Percentiles rank a stretch among this genome's conserved stretches.
These are phyloP conservation scores for Chaetomidium leptoderma DNA, from an alignment of 495 filamentous ascomycete genomes.

Conservation along the genomic window DNA sequence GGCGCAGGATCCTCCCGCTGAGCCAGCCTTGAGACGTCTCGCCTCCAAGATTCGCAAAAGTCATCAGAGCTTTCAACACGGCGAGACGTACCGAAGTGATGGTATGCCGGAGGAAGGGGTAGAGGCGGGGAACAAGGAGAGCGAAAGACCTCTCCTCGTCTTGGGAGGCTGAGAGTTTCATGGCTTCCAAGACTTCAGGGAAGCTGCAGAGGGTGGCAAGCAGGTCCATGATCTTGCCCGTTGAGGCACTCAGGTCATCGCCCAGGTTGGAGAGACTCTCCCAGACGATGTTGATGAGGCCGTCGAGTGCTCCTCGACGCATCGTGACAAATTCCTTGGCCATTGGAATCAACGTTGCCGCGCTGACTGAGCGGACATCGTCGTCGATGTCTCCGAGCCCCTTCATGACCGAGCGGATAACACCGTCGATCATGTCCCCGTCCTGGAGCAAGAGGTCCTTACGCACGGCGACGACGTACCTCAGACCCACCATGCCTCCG, in stretches of 20 bases:
- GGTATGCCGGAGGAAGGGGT: conserved; percentile 93
- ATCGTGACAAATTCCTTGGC: conserved; percentile 87
- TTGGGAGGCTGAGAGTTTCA: conserved; percentile 81
- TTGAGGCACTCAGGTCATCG: conserved; percentile 94
- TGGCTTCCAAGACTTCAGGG: conserved; percentile 84
- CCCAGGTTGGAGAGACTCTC: conserved; percentile 91
- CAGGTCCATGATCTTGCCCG: conserved; percentile 95
- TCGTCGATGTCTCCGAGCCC: conserved; percentile 87
- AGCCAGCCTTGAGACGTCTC: conserved; percentile 86
- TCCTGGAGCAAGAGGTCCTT: conserved; percentile 85
- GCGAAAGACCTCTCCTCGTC: conserved; percentile 85
- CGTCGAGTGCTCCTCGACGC: conserved; percentile 67
- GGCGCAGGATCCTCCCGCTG: conserved; percentile 77
- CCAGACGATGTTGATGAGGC: conserved; percentile 92
- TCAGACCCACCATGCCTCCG: conserved; percentile 92
- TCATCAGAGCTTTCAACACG: conserved; percentile 86
- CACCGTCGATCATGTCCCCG: conserved; percentile 81
- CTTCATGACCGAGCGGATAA: conserved; percentile 88
- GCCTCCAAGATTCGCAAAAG: conserved; percentile 81
- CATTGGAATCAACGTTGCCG: conserved; percentile 91
- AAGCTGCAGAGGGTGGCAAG: conserved; percentile 94
- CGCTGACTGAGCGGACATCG: conserved; percentile 94
- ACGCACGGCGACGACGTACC: conserved; percentile 90
- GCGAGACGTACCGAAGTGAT: conserved; percentile 93
- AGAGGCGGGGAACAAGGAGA: conserved; percentile 85